These are phyloP conservation scores for Ehretia macrophylla DNA, from an alignment of 257 asterid genomes.

Conservation along the genomic window DNA sequence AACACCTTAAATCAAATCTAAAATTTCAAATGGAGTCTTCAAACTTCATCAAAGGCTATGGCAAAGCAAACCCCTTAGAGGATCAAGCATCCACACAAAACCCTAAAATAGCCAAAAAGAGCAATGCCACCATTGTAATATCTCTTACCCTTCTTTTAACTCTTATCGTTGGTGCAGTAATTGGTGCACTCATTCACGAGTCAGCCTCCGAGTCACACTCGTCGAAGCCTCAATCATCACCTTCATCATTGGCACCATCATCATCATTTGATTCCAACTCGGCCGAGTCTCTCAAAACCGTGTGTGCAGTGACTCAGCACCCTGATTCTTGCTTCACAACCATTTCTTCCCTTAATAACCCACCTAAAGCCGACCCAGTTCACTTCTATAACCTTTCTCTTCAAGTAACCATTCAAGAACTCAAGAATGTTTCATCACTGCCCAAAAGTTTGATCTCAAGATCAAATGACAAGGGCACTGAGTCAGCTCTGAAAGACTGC, in stretches of 20 bases:
- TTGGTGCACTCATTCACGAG: slow-evolving; percentile 31
- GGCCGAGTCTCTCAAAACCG: slow-evolving; percentile 45
- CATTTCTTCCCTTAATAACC: slow-evolving; percentile 32
- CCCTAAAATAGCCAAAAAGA: slow-evolving; percentile 13
- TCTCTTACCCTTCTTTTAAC: slow-evolving; percentile 31
- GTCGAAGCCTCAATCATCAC: slow-evolving; percentile 10
- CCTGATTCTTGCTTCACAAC: slow-evolving; percentile 68
- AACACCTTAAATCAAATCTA: not conserved
- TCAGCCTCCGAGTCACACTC: not conserved
- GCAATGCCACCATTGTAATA: slow-evolving; percentile 20
- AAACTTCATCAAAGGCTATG: slow-evolving; percentile 52
- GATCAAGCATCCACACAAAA: slow-evolving; percentile 9
- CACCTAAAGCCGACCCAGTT: slow-evolving; percentile 48
- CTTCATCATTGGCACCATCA: no score
- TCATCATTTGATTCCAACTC: slow-evolving; percentile 34
- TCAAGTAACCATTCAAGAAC: slow-evolving; percentile 36
- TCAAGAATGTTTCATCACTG: slow-evolving; percentile 32
- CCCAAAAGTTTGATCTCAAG: slow-evolving; percentile 29
- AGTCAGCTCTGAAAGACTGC: slow-evolving; percentile 74
- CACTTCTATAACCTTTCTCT: slow-evolving; percentile 70
- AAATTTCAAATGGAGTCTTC: slow-evolving; percentile 35
- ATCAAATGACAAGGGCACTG: slow-evolving; percentile 24
- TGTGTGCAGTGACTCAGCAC: slow-evolving; percentile 76
- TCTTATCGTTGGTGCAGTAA: slow-evolving; percentile 29
- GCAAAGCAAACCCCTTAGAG: slow-evolving; percentile 38